Evolutionary conservation across 75 land plant species (phyloP).

Genomic region (Pseudotsuga menziesii): DNA sequence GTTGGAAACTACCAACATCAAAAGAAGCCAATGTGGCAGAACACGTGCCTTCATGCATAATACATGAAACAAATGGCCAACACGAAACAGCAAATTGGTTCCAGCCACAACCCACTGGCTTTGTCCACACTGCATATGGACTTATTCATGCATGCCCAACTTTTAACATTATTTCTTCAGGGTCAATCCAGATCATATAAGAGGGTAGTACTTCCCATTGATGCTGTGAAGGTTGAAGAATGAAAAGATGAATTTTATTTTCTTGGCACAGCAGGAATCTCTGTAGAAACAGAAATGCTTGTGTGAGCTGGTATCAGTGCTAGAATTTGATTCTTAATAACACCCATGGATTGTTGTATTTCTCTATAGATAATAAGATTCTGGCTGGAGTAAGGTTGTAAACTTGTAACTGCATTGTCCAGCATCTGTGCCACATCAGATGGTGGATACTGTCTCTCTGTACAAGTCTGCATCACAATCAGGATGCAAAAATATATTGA

Average conservation of each 20-base stretch:
- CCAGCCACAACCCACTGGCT: neutral
- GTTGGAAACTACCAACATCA: conserved; percentile 5
- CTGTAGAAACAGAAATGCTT: conserved; percentile 2
- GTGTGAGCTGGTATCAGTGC: conserved; percentile 68
- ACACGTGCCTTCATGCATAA: neutral
- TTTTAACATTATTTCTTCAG: neutral
- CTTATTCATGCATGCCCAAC: conserved; percentile 6
- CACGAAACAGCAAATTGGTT: conserved; percentile 1
- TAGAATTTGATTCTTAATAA: conserved; percentile 70
- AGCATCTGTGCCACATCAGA: conserved; percentile 77
- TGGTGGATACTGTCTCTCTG: conserved; percentile 80
- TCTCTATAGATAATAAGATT: conserved; percentile 73
- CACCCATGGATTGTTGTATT: conserved; percentile 75
- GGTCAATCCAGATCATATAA: conserved; percentile 1
- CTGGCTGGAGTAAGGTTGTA: conserved; percentile 68
- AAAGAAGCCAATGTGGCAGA: neutral
- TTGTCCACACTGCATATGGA: conserved; percentile 7
- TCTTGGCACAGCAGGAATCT: neutral
- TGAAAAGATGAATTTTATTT: conserved; percentile 7
- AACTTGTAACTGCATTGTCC: conserved; percentile 60
- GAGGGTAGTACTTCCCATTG: neutral
- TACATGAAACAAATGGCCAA: neutral
- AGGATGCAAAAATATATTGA: neutral
- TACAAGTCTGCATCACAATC: conserved; percentile 61
- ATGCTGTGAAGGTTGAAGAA: neutral